Evolutionary conservation across 768 basidiomycete species (phyloP).

Genomic region (Boletus vinaceobasis): DNA sequence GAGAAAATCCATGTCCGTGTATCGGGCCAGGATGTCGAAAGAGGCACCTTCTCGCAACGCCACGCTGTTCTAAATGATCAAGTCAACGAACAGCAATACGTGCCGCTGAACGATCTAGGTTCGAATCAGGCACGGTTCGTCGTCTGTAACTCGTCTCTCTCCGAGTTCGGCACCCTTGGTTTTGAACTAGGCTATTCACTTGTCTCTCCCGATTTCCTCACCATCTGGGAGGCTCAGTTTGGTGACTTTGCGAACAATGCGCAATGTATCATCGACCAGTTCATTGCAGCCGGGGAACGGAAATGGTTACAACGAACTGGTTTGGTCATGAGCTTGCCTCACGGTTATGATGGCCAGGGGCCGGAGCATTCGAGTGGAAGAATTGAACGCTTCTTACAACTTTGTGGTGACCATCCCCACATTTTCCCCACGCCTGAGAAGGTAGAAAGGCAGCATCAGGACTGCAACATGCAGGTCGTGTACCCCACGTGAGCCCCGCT

Average conservation of each 20-base stretch:
- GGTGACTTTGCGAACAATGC: slow-evolving; percentile 98
- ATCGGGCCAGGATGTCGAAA: slow-evolving; percentile 97
- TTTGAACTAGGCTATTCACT: slow-evolving; percentile 99
- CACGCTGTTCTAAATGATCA: slow-evolving; percentile 98
- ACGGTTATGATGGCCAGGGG: slow-evolving; percentile 98
- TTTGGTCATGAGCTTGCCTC: slow-evolving; percentile 83
- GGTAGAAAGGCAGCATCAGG: slow-evolving; percentile 93
- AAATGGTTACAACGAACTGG: slow-evolving; percentile 97
- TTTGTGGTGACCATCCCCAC: slow-evolving; percentile 96
- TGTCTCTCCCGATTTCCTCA: slow-evolving; percentile 88
- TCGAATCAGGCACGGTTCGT: slow-evolving; percentile 89
- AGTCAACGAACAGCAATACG: slow-evolving; percentile 83
- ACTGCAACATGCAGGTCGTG: slow-evolving; percentile 99
- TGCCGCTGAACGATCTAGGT: slow-evolving; percentile 86
- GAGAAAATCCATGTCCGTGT: slow-evolving; percentile 94
- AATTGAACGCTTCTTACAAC: slow-evolving; percentile 94
- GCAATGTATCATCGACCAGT: slow-evolving; percentile 98
- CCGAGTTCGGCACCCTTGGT: slow-evolving; percentile 91
- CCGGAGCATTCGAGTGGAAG: slow-evolving; percentile 97
- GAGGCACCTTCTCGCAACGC: slow-evolving; percentile 97
- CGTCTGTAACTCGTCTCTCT: slow-evolving; percentile 94
- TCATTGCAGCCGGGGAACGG: slow-evolving; percentile 94
- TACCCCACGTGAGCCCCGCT: slow-evolving; percentile 77
- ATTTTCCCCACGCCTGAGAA: slow-evolving; percentile 86
- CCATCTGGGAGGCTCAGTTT: slow-evolving; percentile 99